These are phyloP conservation scores for Salix udensis DNA, from an alignment of 345 rosid species.

Conservation along the genomic window DNA sequence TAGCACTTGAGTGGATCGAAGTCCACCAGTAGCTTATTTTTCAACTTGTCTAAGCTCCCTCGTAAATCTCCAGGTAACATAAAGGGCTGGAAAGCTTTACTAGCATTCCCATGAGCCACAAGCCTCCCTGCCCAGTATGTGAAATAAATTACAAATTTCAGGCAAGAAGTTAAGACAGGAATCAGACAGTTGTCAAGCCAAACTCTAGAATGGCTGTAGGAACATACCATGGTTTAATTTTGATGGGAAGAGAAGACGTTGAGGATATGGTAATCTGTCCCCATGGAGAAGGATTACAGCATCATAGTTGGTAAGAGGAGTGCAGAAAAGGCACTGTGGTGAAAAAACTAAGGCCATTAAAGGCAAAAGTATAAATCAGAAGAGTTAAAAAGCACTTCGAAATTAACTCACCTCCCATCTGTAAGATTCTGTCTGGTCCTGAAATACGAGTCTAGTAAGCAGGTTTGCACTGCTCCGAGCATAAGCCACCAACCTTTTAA, in stretches of 20 bases:
- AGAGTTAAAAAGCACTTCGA: background rate
- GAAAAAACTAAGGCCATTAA: background rate
- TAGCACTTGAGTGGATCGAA: slow-evolving; percentile 74
- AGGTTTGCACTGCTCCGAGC: slow-evolving; percentile 83
- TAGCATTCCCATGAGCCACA: slow-evolving; percentile 64
- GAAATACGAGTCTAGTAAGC: slow-evolving; percentile 56
- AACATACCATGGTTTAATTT: slow-evolving; percentile 59
- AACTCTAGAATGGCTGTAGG: background rate
- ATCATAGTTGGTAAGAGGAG: slow-evolving; percentile 84
- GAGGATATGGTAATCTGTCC: slow-evolving; percentile 66
- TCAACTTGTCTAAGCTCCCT: slow-evolving; percentile 51
- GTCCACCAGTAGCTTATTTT: slow-evolving; percentile 56
- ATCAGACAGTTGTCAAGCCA: background rate
- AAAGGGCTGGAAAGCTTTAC: slow-evolving; percentile 58
- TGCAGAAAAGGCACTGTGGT: slow-evolving; percentile 78
- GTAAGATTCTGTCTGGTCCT: slow-evolving; percentile 49
- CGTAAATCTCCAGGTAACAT: slow-evolving; percentile 50
- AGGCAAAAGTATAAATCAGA: background rate
- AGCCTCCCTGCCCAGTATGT: slow-evolving; percentile 51
- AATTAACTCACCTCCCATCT: slow-evolving; percentile 77
- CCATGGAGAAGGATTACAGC: slow-evolving; percentile 84
- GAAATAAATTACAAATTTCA: background rate
- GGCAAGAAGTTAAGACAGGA: background rate
- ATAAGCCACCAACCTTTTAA: slow-evolving; percentile 76
- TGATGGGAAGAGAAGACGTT: slow-evolving; percentile 71